These are phyloP conservation scores for Cladosporium sp. DNA, from an alignment of 2,329 filamentous ascomycete species.

Conservation along the genomic window DNA sequence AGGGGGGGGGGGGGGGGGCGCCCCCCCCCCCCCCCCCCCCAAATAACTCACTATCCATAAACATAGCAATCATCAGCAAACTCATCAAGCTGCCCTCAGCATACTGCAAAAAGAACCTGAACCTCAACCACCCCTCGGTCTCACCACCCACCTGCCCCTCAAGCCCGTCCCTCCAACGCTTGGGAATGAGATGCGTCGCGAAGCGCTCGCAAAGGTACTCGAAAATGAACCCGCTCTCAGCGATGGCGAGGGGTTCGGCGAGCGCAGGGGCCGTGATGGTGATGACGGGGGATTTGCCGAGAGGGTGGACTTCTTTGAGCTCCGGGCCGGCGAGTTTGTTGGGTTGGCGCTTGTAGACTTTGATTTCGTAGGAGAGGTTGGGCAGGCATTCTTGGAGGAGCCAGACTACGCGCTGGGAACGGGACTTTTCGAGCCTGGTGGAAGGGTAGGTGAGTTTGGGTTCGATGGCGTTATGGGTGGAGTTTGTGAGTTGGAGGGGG, in stretches of 20 bases:
- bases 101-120: conserved; percentile 74
- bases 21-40: too few relatives aligned
- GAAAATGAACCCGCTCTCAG: conserved; percentile 75
- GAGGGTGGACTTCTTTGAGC: conserved; percentile 71
- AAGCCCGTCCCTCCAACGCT: conserved; percentile 48
- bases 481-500: neutral
- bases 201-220: conserved; percentile 76
- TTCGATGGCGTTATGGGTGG: neutral
- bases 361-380: conserved; percentile 66
- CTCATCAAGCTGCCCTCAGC: conserved; percentile 79
- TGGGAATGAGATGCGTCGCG: conserved; percentile 48
- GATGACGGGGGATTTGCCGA: conserved; percentile 83
- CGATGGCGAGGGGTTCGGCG: conserved; percentile 56
- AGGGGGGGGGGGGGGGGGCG: neutral
- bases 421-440: conserved; percentile 75
- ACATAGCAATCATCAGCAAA: conserved; percentile 58
- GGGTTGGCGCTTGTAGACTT: conserved; percentile 66
- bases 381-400: conserved; percentile 72
- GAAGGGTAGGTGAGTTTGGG: neutral
- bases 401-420: conserved; percentile 79
- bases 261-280: conserved; percentile 51
- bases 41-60: conserved; percentile 51
- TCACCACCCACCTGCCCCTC: conserved; percentile 54
- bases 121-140: conserved; percentile 56
- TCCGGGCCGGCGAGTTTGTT: conserved; percentile 68